Evolutionary conservation across 2,329 filamentous ascomycete species (phyloP).

Genomic region (Mycosphaerella sp.): DNA sequence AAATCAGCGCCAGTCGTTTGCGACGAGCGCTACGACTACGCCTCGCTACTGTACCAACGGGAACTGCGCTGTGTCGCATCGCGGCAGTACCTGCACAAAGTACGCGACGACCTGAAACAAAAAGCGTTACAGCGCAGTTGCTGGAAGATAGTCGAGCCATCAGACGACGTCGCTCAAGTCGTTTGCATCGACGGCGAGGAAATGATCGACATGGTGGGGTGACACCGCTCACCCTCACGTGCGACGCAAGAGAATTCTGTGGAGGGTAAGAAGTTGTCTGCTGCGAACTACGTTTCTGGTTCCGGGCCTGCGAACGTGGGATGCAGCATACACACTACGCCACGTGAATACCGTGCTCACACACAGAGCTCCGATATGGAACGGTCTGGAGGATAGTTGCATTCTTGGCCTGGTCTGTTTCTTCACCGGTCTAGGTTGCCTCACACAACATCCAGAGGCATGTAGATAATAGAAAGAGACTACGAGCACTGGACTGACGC

Average conservation of each 20-base stretch:
- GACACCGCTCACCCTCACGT: constrained; percentile 6
- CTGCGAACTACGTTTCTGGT: neutral
- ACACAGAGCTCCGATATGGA: neutral
- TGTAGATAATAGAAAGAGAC: constrained; percentile 3
- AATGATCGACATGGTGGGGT: constrained; percentile 26
- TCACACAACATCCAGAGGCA: too few species aligned
- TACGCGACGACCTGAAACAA: constrained; percentile 13
- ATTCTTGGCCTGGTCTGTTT: too few species aligned
- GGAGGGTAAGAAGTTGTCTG: neutral
- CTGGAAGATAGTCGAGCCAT: neutral
- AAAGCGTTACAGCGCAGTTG: neutral
- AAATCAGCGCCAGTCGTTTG: constrained; percentile 19
- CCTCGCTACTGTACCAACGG: constrained; percentile 12
- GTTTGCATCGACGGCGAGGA: constrained; percentile 20
- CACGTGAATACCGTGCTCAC: neutral
- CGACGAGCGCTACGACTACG: constrained; percentile 17
- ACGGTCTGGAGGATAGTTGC: neutral
- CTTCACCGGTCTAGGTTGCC: too few species aligned
- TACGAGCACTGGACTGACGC: neutral
- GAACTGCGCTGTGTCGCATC: constrained; percentile 21
- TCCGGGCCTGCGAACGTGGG: neutral
- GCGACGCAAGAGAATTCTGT: constrained; percentile 2
- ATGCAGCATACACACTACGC: neutral
- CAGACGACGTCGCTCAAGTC: neutral
- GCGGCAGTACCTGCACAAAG: constrained; percentile 14